Base-by-base conservation (phyloP, 257 asterid genomes). In the Lantana camara region DNA sequence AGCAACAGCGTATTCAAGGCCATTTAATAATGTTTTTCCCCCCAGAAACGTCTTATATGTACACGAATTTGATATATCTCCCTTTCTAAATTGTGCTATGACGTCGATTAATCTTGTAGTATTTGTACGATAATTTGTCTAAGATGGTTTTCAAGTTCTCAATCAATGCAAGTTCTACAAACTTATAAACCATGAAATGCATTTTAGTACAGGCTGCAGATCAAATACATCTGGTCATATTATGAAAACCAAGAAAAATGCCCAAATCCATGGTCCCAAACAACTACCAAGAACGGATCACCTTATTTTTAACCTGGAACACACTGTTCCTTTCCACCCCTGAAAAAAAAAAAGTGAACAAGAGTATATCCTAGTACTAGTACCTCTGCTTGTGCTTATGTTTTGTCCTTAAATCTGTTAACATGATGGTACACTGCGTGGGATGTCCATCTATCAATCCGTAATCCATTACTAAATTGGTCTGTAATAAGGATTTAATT, bases 331-430 rank as follows among this genome's bases (percentile, higher is more conserved):
- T 53, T 4, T 35, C 7, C 32, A 27, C 11, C 44, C 61, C 68
- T 68, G 67, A 24, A 50, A 42, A 57, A n/a, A n/a, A n/a, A n/a
- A n/a, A n/a, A n/a, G 21, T 30, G 52, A 57, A 9, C 63, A 40
- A n/a, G 75, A 51, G 79, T 55, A 74, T 68, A n/a, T n/a, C 79
- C 75, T 68, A 74, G 75, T 63, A 68, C 72, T 62, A 17, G 34
- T n/a, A n/a, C n/a, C n/a, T n/a, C n/a, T n/a, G n/a, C n/a, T n/a
- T n/a, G 15, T 42, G 48, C 17, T 46, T 10, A 58, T 63, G 72
- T 64, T 64, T 68, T 61, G 53, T 68, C 71, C 68, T 69, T n/a
- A n/a, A 57, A 56, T n/a, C n/a, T n/a, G n/a, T n/a, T n/a, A n/a
- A n/a, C 68, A 47, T 58, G 67, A 16, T 60, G 45, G 57, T 64